Conservation (phyloP, 2,329 filamentous ascomycete genomes). For the Colletotrichum cordylinicola region DNA sequence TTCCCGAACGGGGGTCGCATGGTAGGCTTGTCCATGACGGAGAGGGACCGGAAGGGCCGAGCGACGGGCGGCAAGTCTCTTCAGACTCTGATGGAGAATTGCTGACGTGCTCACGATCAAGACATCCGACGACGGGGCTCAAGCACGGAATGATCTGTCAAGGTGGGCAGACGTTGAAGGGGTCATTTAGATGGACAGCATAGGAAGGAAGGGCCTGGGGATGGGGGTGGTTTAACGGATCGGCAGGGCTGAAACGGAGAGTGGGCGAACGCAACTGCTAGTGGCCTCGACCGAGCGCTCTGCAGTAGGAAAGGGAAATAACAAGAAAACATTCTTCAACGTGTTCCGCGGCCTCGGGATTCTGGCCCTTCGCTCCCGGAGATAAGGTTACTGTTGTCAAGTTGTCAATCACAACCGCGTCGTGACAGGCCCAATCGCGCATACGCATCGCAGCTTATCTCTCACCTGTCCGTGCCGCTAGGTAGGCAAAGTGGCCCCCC, state of each 20-base stretch:
- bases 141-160: not conserved
- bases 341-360: not conserved
- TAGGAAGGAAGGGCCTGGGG: not conserved
- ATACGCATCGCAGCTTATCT: not conserved
- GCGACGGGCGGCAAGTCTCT: not conserved
- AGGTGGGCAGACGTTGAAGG: not conserved
- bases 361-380: not conserved
- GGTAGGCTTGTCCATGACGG: not conserved
- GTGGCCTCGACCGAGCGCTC: not conserved
- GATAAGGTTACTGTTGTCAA: not conserved
- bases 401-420: not conserved
- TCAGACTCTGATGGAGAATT: not conserved
- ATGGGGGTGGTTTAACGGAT: not conserved
- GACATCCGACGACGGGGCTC: not conserved
- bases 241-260: slow-evolving; percentile 18
- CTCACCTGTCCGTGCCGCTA: not conserved
- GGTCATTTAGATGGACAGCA: not conserved
- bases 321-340: not conserved
- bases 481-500: not conserved
- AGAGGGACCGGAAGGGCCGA: not conserved
- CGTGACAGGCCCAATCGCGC: not conserved
- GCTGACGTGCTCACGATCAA: not conserved
- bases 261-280: not conserved
- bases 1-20: not conserved
- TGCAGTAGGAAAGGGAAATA: not conserved